phyloP scores from a whole-genome alignment of 192 early-diverging fungal genomes.

The Coemansia sp. region DNA sequence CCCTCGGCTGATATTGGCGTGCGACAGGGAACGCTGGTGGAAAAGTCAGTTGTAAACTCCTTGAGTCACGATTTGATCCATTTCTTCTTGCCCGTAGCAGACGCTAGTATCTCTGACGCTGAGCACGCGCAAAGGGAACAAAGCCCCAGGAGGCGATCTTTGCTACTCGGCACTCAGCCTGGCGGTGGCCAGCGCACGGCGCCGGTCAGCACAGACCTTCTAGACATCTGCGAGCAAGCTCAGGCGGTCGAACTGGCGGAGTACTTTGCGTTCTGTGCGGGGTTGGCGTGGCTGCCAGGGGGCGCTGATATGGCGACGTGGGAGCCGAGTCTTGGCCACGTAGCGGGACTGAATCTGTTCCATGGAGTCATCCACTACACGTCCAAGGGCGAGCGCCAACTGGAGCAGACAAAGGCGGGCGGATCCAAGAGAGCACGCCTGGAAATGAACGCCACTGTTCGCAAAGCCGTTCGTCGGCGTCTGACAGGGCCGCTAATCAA shows the following conservation, averaged over 20 bases:
- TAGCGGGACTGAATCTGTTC: slow-evolving; percentile 36
- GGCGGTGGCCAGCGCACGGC: slow-evolving; percentile 1
- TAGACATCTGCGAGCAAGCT: slow-evolving; percentile 32
- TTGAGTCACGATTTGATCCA: slow-evolving; percentile 42
- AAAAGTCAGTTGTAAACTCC: slow-evolving; percentile 14
- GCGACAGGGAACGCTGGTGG: slow-evolving; percentile 15
- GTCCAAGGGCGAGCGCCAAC: slow-evolving; percentile 45
- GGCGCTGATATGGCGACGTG: background rate
- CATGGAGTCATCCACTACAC: slow-evolving; percentile 26
- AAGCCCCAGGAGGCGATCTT: slow-evolving; percentile 30
- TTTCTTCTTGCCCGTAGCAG: slow-evolving; percentile 42
- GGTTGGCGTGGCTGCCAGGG: slow-evolving; percentile 40
- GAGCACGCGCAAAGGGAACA: background rate
- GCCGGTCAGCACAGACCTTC: slow-evolving; percentile 18
- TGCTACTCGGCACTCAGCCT: slow-evolving; percentile 35
- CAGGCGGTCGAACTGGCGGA: slow-evolving; percentile 30
- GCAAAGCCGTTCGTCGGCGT: slow-evolving; percentile 28
- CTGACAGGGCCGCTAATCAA: slow-evolving; percentile 20
- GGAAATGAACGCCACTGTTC: slow-evolving; percentile 37
- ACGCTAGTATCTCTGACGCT: background rate
- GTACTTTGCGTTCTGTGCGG: slow-evolving; percentile 30
- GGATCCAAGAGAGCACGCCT: slow-evolving; percentile 4
- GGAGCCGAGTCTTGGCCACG: slow-evolving; percentile 15
- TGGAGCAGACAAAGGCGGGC: slow-evolving; percentile 27
- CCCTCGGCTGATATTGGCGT: slow-evolving; percentile 8